Evolutionary conservation across 2,329 filamentous ascomycete genomes (phyloP).

Genomic region (Xylariaceae sp.): DNA sequence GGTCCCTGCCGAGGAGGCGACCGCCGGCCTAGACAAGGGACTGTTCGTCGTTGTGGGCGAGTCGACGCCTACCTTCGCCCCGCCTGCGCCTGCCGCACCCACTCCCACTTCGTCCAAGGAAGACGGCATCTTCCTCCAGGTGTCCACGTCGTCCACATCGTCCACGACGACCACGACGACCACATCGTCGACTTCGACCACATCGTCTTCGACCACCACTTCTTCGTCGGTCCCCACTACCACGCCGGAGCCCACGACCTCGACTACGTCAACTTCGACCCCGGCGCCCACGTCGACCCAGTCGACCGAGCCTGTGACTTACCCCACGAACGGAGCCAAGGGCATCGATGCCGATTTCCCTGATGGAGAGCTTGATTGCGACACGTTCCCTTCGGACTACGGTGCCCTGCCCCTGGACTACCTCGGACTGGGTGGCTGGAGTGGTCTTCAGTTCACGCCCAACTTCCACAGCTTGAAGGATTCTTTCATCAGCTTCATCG

Average conservation of each 20-base stretch:
- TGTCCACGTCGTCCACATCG: slow-evolving; percentile 27
- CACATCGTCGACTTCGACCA: too few species aligned
- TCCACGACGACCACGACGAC: slow-evolving; percentile 26
- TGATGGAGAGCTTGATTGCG: slow-evolving; percentile 66
- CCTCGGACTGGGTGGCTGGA: slow-evolving; percentile 69
- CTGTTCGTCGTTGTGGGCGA: slow-evolving; percentile 62
- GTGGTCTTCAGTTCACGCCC: slow-evolving; percentile 65
- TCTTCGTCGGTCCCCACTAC: slow-evolving; percentile 25
- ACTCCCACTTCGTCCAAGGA: slow-evolving; percentile 31
- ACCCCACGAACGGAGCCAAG: slow-evolving; percentile 31
- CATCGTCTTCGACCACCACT: slow-evolving; percentile 27
- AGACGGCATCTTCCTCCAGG: slow-evolving; percentile 29
- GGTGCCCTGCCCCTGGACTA: slow-evolving; percentile 69
- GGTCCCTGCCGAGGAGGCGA: slow-evolving; percentile 59
- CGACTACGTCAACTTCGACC: slow-evolving; percentile 23
- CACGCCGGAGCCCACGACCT: slow-evolving; percentile 20
- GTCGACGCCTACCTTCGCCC: slow-evolving; percentile 46
- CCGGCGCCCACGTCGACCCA: slow-evolving; percentile 22
- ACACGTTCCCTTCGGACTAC: slow-evolving; percentile 70
- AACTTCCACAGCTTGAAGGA: slow-evolving; percentile 40
- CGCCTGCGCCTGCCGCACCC: slow-evolving; percentile 32
- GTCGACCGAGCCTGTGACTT: slow-evolving; percentile 24
- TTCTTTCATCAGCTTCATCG: slow-evolving; percentile 58
- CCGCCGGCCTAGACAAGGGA: slow-evolving; percentile 65
- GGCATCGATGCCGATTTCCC: slow-evolving; percentile 68